Base-by-base conservation (phyloP, 1,284 basidiomycete species). In the Paramarasmius palmivorus region DNA sequence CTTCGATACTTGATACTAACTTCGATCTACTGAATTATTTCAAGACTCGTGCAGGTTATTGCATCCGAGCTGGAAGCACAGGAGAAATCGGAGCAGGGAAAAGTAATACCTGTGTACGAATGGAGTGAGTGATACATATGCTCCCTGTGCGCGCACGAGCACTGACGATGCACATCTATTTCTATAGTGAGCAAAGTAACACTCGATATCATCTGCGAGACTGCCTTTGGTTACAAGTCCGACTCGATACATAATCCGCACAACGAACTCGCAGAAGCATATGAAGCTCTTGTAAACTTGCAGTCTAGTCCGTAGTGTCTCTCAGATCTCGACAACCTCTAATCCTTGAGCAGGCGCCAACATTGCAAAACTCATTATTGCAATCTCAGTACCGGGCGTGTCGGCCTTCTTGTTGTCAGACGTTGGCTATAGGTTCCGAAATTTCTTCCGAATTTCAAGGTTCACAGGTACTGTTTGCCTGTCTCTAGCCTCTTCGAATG, bases 191-290 rank as follows among this genome's bases (percentile, higher is more conserved):
- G 74, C 59, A 81, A 78, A 63, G 76, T 75, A 2, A 78, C 77
- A 0, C 68, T 81, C 1, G 76, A 79, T 56, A 77, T 80, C 50
- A 78, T 80, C 37, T 79, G 76, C 62, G 68, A 72, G n/a, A 76
- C 78, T 2, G 76, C 77, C 0, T 79, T 80, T 55, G 76, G 76
- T 12, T 80, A 79, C 57, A 63, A 67, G 42, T 61, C 76, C 6
- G 73, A 79, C 57, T 74, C 74, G 1, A 63, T 80, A 15, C 72
- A 72, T 52, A 67, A 78, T 52, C 75, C 76, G 1, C 62, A 75
- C 54, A 77, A 78, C 50, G 75, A 76, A 52, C 68, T 80, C 7
- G 73, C 77, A 6, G 68, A 69, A 32, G 77, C 77, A 4, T 79
- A 77, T 55, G 74, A 78, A 39, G 61, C 65, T 2, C 63, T 81